These are phyloP conservation scores for Rhododendron griersonianum DNA, from an alignment of 148 eudicot genomes.

Conservation along the genomic window DNA sequence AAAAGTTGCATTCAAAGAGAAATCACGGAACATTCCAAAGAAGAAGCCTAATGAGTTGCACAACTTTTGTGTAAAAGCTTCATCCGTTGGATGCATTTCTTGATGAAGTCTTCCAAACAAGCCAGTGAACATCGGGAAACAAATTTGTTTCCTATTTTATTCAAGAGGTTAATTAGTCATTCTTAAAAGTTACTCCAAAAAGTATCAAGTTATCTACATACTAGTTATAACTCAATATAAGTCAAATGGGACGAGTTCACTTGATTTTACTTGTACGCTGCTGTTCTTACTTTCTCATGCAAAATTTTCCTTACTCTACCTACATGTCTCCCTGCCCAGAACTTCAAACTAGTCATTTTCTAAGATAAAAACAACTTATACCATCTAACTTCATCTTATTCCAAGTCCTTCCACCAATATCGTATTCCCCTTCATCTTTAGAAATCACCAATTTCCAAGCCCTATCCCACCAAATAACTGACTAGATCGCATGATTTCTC, in stretches of 20 bases:
- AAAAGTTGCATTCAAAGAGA: conserved; percentile 1
- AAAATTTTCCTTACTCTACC: neutral
- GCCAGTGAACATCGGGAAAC: neutral
- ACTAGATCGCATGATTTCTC: neutral
- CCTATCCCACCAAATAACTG: neutral
- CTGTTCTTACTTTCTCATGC: neutral
- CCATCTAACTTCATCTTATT: neutral
- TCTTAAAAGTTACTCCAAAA: neutral
- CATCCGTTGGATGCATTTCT: neutral
- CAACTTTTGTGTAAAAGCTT: neutral
- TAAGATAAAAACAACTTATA: neutral
- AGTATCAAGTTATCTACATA: neutral
- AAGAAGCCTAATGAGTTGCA: neutral
- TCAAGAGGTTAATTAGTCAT: neutral
- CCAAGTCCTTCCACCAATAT: neutral
- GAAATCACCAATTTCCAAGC: neutral
- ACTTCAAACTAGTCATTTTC: neutral
- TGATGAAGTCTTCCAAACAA: neutral
- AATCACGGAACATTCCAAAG: neutral
- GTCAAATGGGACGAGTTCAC: neutral
- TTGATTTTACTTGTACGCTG: neutral
- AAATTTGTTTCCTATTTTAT: neutral
- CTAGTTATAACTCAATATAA: neutral
- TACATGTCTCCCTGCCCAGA: neutral
- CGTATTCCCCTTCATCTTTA: neutral